Percentiles rank a stretch among this genome's conserved stretches.
Evolutionary conservation across 179 eudicot species (phyloP).

Genomic region (Beta corolliflora): DNA sequence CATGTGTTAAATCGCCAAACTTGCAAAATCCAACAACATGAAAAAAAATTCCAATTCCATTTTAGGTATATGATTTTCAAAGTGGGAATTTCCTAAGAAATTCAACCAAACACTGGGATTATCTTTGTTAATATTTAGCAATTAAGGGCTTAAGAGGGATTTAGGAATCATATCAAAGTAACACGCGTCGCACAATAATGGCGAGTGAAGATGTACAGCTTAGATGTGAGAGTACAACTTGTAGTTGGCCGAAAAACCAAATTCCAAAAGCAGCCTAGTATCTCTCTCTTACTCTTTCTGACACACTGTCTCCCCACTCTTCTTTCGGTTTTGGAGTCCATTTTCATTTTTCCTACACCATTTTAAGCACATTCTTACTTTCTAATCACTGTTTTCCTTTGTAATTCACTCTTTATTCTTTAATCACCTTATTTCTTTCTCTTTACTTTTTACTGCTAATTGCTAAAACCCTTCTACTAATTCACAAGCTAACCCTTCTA

Average conservation of each 20-base stretch:
- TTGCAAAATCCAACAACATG: too few species aligned
- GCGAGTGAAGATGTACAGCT: neutral
- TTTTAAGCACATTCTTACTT: slow-evolving; percentile 8
- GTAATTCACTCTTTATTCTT: slow-evolving; percentile 8
- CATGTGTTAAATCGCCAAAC: too few species aligned
- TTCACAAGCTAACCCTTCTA: neutral
- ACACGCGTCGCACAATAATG: slow-evolving; percentile 14
- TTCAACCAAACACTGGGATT: too few species aligned
- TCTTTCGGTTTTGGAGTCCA: neutral
- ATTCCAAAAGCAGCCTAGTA: neutral
- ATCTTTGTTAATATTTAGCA: too few species aligned
- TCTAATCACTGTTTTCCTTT: slow-evolving; percentile 2
- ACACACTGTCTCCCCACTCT: neutral
- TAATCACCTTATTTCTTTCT: neutral
- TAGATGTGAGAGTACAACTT: neutral
- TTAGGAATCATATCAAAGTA: neutral
- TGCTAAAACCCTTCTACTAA: slow-evolving; percentile 33
- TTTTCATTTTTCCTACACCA: slow-evolving; percentile 12
- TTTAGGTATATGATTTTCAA: too few species aligned
- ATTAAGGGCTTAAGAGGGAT: too few species aligned
- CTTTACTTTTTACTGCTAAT: slow-evolving; percentile 11
- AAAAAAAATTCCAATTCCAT: too few species aligned
- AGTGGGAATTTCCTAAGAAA: too few species aligned
- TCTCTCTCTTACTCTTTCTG: neutral
- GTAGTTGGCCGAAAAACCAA: neutral